A percentile compares a stretch with the other conserved stretches of the same genome.
Conservation (phyloP, 75 land plant genomes). For the Picea glauca region DNA sequence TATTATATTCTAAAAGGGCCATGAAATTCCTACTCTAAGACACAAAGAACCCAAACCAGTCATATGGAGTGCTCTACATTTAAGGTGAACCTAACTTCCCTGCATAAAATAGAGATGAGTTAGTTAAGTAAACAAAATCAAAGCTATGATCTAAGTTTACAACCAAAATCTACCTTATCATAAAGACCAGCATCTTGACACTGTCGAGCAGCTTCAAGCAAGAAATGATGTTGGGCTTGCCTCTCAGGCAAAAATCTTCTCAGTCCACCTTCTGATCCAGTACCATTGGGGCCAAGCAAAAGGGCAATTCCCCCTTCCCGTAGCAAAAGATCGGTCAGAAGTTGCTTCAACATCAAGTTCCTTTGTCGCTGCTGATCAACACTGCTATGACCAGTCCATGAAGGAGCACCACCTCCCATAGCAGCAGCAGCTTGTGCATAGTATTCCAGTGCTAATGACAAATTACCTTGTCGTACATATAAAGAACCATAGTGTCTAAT, state of each 20-base stretch:
- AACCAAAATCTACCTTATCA: slow-evolving; percentile 59
- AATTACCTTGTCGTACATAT: slow-evolving; percentile 65
- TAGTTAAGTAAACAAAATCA: background rate
- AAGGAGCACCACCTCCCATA: slow-evolving; percentile 87
- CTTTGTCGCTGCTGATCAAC: slow-evolving; percentile 79
- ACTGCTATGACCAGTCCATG: slow-evolving; percentile 72
- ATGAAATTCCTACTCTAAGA: no score
- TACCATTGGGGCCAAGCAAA: slow-evolving; percentile 81
- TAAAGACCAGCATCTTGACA: slow-evolving; percentile 88
- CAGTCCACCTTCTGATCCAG: slow-evolving; percentile 84
- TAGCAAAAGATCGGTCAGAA: slow-evolving; percentile 74
- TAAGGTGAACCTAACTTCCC: no score
- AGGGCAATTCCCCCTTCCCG: slow-evolving; percentile 85
- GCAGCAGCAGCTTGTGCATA: slow-evolving; percentile 96
- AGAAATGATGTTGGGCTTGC: slow-evolving; percentile 52
- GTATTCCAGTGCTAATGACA: slow-evolving; percentile 79
- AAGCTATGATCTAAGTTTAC: background rate
- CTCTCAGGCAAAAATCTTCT: slow-evolving; percentile 66
- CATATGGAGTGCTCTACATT: no score
- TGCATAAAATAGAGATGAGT: background rate
- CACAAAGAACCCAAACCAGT: no score
- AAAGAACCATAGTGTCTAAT: slow-evolving; percentile 79
- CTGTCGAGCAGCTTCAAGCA: slow-evolving; percentile 88
- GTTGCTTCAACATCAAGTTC: slow-evolving; percentile 82
- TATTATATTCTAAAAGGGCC: no score